phyloP scores from a whole-genome alignment of 1,284 basidiomycete genomes.

The Mycosarcoma maydis region DNA sequence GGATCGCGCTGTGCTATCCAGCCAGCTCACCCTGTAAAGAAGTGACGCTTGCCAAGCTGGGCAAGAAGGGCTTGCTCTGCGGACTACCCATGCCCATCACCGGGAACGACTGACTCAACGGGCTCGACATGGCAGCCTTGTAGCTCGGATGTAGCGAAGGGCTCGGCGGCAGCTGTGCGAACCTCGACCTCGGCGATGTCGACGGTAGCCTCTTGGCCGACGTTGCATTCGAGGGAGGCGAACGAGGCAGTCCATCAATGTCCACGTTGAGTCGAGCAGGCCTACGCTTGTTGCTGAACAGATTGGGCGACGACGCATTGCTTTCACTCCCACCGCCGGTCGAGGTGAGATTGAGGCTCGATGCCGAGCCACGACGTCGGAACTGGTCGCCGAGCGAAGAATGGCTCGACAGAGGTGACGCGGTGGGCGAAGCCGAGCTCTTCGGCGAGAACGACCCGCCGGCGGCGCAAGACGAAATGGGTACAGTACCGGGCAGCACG shows the following conservation, averaged over 20 bases:
- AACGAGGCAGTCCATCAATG: constrained; percentile 15
- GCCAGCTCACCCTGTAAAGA: constrained; percentile 21
- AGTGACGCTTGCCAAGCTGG: constrained; percentile 22
- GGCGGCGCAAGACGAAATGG: constrained; percentile 1
- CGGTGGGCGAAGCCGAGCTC: constrained; percentile 14
- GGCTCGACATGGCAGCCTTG: constrained; percentile 20
- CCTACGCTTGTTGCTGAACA: constrained; percentile 7
- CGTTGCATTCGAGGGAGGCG: constrained; percentile 10
- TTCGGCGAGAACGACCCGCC: constrained; percentile 6
- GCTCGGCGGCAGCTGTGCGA: constrained; percentile 26
- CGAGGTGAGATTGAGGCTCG: constrained; percentile 19
- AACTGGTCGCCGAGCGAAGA: constrained; percentile 25
- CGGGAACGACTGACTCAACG: constrained; percentile 20
- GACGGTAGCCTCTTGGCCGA: constrained; percentile 13
- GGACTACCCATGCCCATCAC: constrained; percentile 25
- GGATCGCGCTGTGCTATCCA: neutral
- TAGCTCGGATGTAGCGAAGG: constrained; percentile 34
- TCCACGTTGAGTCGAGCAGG: constrained; percentile 25
- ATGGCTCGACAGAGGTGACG: constrained; percentile 25
- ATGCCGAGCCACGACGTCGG: constrained; percentile 14
- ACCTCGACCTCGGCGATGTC: constrained; percentile 20
- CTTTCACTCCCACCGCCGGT: constrained; percentile 6
- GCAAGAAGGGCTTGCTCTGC: constrained; percentile 12
- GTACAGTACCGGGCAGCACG: neutral
- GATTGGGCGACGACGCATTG: constrained; percentile 22